phyloP scores from a whole-genome alignment of 441 rosid genomes.

The Erysimum cheiri region DNA sequence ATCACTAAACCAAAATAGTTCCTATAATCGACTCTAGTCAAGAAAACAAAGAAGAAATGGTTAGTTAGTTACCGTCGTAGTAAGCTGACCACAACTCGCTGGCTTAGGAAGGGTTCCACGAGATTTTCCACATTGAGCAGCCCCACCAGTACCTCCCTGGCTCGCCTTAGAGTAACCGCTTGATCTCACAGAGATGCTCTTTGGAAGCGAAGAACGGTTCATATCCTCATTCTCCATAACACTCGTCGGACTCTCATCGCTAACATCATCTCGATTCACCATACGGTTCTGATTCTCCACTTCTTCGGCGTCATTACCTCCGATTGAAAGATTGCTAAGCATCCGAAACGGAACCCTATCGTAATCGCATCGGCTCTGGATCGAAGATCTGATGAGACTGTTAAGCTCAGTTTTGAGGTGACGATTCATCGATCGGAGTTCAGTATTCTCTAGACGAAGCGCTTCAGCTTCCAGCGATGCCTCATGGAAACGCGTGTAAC shows the following conservation, averaged over 20 bases:
- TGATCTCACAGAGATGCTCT: conserved; percentile 72
- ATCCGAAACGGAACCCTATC: conserved; percentile 41
- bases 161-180: conserved; percentile 52
- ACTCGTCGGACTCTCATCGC: conserved; percentile 50
- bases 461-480: conserved; percentile 55
- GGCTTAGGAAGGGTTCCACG: conserved; percentile 45
- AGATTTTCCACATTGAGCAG: conserved; percentile 46
- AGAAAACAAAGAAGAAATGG: conserved; percentile 25
- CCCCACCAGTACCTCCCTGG: conserved; percentile 37
- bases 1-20: background rate
- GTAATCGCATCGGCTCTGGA: conserved; percentile 37
- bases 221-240: conserved; percentile 46
- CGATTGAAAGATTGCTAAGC: conserved; percentile 47
- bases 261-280: conserved; percentile 37
- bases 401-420: conserved; percentile 42
- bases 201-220: conserved; percentile 56
- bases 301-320: conserved; percentile 33
- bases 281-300: conserved; percentile 43
- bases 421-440: conserved; percentile 61
- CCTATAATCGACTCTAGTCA: background rate
- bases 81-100: conserved; percentile 43
- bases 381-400: conserved; percentile 56
- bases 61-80: conserved; percentile 30
- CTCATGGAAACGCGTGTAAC: conserved; percentile 59
- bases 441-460: conserved; percentile 59